A percentile compares a stretch with the other conserved stretches of the same genome.
phyloP scores from a whole-genome alignment of 345 rosid species.

The Boechera retrofracta region DNA sequence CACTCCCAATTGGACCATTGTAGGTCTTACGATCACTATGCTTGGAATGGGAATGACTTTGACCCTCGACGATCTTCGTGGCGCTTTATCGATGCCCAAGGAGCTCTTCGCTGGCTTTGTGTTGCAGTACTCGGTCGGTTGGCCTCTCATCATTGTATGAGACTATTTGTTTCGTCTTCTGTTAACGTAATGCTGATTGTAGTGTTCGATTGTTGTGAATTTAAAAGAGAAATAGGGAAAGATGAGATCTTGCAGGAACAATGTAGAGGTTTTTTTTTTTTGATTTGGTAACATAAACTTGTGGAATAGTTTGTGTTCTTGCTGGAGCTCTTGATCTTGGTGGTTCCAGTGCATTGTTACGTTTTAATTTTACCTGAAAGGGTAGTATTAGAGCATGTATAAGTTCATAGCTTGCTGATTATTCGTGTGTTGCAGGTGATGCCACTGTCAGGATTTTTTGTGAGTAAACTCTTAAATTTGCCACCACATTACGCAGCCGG shows the following conservation, averaged over 20 bases:
- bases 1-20: conserved; percentile 65
- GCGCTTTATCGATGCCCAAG: conserved; percentile 83
- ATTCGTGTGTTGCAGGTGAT: conserved; percentile 65
- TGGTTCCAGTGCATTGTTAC: neutral
- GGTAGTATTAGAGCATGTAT: neutral
- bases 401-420: conserved; percentile 20
- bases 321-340: conserved; percentile 7
- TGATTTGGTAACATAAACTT: conserved; percentile 18
- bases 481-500: conserved; percentile 95
- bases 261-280: conserved; percentile 5
- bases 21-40: conserved; percentile 81
- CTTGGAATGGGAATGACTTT: conserved; percentile 98
- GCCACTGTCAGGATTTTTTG: conserved; percentile 82
- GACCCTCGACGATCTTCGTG: conserved; percentile 81
- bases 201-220: neutral
- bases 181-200: neutral
- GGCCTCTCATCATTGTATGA: conserved; percentile 2
- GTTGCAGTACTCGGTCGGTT: conserved; percentile 85
- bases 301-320: conserved; percentile 23
- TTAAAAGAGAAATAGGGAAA: neutral
- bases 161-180: neutral
- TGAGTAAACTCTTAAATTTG: conserved; percentile 80
- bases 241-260: conserved; percentile 4
- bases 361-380: neutral
- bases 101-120: conserved; percentile 74